Base-by-base conservation (phyloP, 805 yeast genomes). In the Brettanomyces bruxellensis region DNA sequence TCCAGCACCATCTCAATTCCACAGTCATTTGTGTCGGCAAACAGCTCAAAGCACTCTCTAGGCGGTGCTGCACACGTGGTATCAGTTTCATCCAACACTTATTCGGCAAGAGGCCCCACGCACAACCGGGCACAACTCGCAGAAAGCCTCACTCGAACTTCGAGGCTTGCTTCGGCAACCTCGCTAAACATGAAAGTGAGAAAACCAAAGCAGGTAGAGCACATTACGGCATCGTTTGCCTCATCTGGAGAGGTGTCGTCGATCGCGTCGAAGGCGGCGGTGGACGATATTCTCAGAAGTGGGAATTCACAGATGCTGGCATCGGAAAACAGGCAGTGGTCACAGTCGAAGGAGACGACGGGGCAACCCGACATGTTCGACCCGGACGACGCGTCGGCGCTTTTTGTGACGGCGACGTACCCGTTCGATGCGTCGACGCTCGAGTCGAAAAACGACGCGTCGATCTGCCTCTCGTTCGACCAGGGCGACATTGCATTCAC, bases 401-500 rank as follows among this genome's bases (percentile, higher is more conserved):
- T 64, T n/a, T 65, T 64, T 52, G 68, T 65, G 34, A 58, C 67
- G 1, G 60, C 69, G 1, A 53, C 63, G 3, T 64, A 62, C 41
- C 58, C 66, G 30, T 65, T 65, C 45, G 63, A 60, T 45, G 55
- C 68, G 4, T 43, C 73, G 0, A 66, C 85, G 0, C 63, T 84
- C 40, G 84, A 83, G 51, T 71, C 81, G 9, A 74, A 73, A 41
- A 76, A 81, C 25, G 91, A 84, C 58, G 75, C 82, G 5, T 75
- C 86, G 0, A 81, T 85, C 38, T 86, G 95, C 60, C 67, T 86
- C 7, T 80, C 89, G 0, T 86, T 86, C 59, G 75, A 76, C 23
- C 78, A 76, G 51, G 75, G 77, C 51, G 93, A 83, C 54, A 66
- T 82, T 43, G 90, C 87, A 0, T 86, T 84, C 61, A 86, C 86